Conservation (phyloP, 345 rosid genomes). For the Carallia brachiata region DNA sequence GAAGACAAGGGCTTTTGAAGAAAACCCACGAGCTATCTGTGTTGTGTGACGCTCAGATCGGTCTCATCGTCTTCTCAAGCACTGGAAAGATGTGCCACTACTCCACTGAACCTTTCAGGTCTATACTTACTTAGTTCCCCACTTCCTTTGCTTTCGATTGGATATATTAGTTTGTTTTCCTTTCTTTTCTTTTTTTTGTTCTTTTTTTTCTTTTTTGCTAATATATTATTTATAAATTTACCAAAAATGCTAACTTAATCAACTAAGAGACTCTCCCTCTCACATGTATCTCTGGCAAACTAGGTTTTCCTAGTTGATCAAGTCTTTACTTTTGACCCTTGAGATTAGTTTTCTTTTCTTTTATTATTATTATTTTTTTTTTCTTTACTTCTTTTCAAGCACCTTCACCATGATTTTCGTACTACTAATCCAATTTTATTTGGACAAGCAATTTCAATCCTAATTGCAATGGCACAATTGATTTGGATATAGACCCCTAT, state of each 20-base stretch:
- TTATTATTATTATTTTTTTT: neutral
- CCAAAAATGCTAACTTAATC: neutral
- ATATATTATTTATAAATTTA: neutral
- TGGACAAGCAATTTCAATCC: too few species aligned
- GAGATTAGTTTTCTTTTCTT: neutral
- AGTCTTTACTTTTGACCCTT: neutral
- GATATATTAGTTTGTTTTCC: neutral
- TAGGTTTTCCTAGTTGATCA: neutral
- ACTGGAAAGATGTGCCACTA: slow-evolving; percentile 48
- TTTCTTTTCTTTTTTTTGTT: neutral
- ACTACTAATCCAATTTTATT: too few species aligned
- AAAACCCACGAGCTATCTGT: slow-evolving; percentile 47
- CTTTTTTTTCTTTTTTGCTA: too few species aligned
- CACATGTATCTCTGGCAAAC: neutral
- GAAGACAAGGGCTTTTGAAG: slow-evolving; percentile 43
- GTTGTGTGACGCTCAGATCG: slow-evolving; percentile 50
- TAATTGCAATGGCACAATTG: too few species aligned
- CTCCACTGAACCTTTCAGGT: slow-evolving; percentile 43
- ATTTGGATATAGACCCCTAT: too few species aligned
- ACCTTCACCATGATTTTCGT: too few species aligned
- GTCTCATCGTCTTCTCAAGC: slow-evolving; percentile 46
- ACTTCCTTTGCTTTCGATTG: too few species aligned
- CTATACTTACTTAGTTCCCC: neutral
- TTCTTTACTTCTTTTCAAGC: neutral
- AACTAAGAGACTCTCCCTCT: neutral